Base-by-base conservation (phyloP, 352 stramenopile species). In the Pilasporangium apinafurcum region DNA sequence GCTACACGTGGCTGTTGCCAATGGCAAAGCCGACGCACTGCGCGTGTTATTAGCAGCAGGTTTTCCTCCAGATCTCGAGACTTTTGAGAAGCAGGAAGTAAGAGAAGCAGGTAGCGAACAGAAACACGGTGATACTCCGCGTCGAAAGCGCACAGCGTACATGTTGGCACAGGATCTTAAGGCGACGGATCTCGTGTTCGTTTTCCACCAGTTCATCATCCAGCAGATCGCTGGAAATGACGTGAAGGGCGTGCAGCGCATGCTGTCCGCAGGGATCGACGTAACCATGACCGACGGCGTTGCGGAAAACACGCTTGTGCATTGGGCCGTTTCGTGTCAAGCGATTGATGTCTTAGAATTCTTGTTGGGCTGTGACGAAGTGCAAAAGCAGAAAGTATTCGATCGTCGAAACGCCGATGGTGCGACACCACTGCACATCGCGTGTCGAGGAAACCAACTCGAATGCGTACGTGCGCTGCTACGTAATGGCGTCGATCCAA, bases 181-280 rank as follows among this genome's bases (percentile, higher is more conserved):
- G 33, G 65, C 67, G 21, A 44, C 62, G 26, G 74, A 90, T 27
- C 53, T 91, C 18, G 38, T 94, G 22, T 66, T 83, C 40, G 79
- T 91, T 20, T 94, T 94, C 45, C 76, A 88, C 44, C 82, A 94
- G 56, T 94, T 91, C 51, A 53, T 79, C n/a, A 79, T 94, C 34
- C 82, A 94, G 46, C 69, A 94, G 36, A 63, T 94, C 25, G 82
- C 82, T 17, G 65, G 65, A 14, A 75, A 92, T 38, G 58, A 81
- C 51, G 63, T 78, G 2, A 30, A 54, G 1, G 68, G 68, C 31
- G 74, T 94, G 20, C 48, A 51, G 46, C 61, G 74, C 30, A 56
- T 94, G 51, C 62, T 94, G n/a, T 20, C 38, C 1, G 69, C 77
- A 5, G 82, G 82, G 12, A 56, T 91, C 24, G 63, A 73, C 10